Evolutionary conservation across 2,329 filamentous ascomycete genomes (phyloP), one percentile per base, ranked within the genome.

Genomic region (Cytospora schulzeri): DNA sequence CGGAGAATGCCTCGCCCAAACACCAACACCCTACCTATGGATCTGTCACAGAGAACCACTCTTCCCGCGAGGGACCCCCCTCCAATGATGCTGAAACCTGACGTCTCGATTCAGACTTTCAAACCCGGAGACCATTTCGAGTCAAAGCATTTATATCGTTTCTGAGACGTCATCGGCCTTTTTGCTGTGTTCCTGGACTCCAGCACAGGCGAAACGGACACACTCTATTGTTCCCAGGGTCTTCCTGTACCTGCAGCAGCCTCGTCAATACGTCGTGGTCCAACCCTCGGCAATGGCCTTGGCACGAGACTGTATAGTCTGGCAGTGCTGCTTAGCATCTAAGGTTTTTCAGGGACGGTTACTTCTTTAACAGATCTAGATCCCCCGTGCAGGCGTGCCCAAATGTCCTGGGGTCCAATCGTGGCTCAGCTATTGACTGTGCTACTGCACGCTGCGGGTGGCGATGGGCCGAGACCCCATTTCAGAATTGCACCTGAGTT

Each of bases 1-100:
- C 59, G 59, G 59, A 62, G 51, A 24, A 38, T 62, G 52, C 59
- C 59, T 52, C 59, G n/a, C 38, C 52, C 59, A 48, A 45, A 29
- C 17, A 38, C 38, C 59, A 53, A 45, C 58, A 26, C 50, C 19
- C 5, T 53, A 17, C 50, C 24, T 31, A 9, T 31, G 29, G 33
- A 24, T 54, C 33, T 6, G 19, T 45, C 15, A 45, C 19, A n/a
- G n/a, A 45, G 38, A 45, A 45, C 38, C 38, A 45, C 41, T 24
- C 19, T 22, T 24, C 41, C 41, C 41, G 19, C 19, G 38, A 45
- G 9, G 38, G 38, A 2, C 19, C n/a, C 41, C n/a, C 19, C 7
- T 12, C 19, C 17, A 7, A 48, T 48, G 41, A 48, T 48, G 41
- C n/a, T n/a, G n/a, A 48, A 48, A 22, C 41, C 24, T 22, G 12